Evolutionary conservation across 2,329 filamentous ascomycete genomes (phyloP), one percentile per base, ranked within the genome.

Genomic region (Colletotrichum chlorophyti): DNA sequence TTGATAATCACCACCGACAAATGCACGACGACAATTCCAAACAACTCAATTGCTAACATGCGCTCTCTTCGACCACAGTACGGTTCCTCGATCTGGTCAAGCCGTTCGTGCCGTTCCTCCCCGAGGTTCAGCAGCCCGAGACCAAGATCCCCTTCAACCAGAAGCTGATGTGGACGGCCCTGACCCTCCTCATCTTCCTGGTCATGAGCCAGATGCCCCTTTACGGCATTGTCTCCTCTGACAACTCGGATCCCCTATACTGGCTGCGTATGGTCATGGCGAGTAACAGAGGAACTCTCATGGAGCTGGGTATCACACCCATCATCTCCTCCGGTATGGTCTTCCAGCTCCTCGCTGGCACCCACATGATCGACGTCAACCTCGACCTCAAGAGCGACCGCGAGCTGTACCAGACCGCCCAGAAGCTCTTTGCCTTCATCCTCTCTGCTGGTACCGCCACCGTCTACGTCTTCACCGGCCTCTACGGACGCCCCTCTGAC

Each of bases 281-380:
- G 73, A 97, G 92, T 90, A 99, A 99, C 78, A 88, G 93, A 72
- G 93, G 93, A 78, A 97, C 93, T 23, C 77, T 97, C 76, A 97
- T 97, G 93, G 93, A 97, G 74, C 74, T 97, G 81, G 93, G 93
- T 83, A 95, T 98, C 70, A 97, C 95, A 21, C 96, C 96, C 70
- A 99, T 99, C 79, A 98, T 99, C 80, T 97, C 95, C 61, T 98
- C 95, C 32, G 95, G 95, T 79, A 99, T 99, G 95, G 93, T 99
- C 72, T 99, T 99, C 88, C 95, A 99, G 89, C 93, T 99, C 72
- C 91, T 99, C 66, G 95, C 95, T 73, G 95, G 95, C 74, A 99
- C 95, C 77, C 95, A 99, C 86, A 90, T 98, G 82, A 98, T 99
- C 79, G 95, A 99, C 76, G 94, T 99, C 84, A 98, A 99, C 87